Evolutionary conservation across 1,139 yeast species (phyloP).

Genomic region (Magnusiomyces clavatus): DNA sequence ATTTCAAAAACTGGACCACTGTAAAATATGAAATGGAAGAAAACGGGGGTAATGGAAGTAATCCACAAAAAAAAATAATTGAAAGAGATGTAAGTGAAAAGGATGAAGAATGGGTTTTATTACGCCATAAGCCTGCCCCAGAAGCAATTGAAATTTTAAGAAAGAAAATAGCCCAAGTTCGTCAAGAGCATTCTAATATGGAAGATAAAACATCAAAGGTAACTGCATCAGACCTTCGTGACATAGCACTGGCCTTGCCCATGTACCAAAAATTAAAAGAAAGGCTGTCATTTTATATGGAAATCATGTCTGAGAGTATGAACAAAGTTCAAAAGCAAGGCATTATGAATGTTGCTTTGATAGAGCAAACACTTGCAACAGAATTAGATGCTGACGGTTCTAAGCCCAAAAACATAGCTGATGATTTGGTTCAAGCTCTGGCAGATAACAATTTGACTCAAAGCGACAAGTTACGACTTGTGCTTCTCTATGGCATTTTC

Average conservation of each 20-base stretch:
- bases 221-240: conserved; percentile 33
- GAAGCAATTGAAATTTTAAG: conserved; percentile 63
- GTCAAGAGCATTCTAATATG: conserved; percentile 57
- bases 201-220: conserved; percentile 28
- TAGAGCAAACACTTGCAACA: conserved; percentile 61
- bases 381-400: conserved; percentile 65
- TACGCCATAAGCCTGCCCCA: conserved; percentile 70
- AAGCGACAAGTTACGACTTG: conserved; percentile 65
- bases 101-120: conserved; percentile 67
- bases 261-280: conserved; percentile 34
- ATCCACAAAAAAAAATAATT: conserved; percentile 39
- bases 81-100: conserved; percentile 47
- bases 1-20: conserved; percentile 40
- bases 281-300: conserved; percentile 32
- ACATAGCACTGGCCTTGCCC: conserved; percentile 38
- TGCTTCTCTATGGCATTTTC: conserved; percentile 70
- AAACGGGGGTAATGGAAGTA: conserved; percentile 49
- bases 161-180: conserved; percentile 56
- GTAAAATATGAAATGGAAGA: conserved; percentile 43
- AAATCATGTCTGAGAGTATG: conserved; percentile 37
- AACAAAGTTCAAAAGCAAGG: conserved; percentile 27
- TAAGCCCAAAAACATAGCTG: conserved; percentile 55
- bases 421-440: conserved; percentile 53
- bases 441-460: conserved; percentile 42
- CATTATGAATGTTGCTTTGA: conserved; percentile 29